These are phyloP conservation scores for Picea sitchensis DNA, from an alignment of 75 land plant genomes.

Conservation along the genomic window DNA sequence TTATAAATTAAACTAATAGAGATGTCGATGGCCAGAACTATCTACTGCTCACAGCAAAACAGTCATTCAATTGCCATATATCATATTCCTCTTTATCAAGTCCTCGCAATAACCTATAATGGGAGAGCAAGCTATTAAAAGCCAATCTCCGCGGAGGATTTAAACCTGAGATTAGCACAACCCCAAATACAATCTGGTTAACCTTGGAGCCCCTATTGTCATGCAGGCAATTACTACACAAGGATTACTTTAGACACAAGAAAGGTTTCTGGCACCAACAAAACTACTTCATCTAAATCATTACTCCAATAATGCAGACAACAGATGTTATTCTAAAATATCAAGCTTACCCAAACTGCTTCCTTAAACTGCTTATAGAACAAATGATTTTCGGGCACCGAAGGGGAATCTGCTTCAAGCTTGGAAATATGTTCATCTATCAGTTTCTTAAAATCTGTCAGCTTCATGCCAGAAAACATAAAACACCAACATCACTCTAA, in stretches of 20 bases:
- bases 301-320: background rate
- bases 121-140: too few species aligned
- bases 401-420: slow-evolving; percentile 32
- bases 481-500: background rate
- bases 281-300: background rate
- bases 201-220: background rate
- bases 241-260: background rate
- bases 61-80: too few species aligned
- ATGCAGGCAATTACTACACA: background rate
- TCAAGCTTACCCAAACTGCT: slow-evolving; percentile 69
- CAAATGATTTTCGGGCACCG: slow-evolving; percentile 32
- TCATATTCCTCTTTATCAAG: too few species aligned
- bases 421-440: slow-evolving; percentile 45
- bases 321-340: background rate
- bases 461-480: slow-evolving; percentile 23
- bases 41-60: too few species aligned
- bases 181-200: background rate
- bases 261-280: background rate
- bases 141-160: too few species aligned
- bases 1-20: too few species aligned
- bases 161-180: too few species aligned
- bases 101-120: too few species aligned
- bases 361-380: slow-evolving; percentile 74
- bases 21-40: too few species aligned
- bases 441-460: slow-evolving; percentile 70